Conservation (phyloP, 179 eudicot species). For the Carnegiea gigantea region DNA sequence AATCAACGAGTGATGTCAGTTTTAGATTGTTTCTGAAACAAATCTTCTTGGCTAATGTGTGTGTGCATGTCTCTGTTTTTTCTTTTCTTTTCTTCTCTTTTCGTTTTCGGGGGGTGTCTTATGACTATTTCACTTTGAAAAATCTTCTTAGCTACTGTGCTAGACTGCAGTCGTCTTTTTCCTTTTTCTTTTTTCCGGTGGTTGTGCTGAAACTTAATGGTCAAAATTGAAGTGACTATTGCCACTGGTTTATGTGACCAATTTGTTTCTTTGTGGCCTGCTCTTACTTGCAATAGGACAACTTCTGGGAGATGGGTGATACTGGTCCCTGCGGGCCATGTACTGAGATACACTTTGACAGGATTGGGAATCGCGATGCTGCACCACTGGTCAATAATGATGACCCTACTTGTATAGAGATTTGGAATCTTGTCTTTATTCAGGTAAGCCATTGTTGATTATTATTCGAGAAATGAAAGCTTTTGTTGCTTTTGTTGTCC, state of each 20-base stretch:
- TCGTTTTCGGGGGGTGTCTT: too few relatives aligned
- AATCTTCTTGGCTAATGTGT: too few relatives aligned
- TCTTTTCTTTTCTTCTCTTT: too few relatives aligned
- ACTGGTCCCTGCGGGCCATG: constrained; percentile 99
- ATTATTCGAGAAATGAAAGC: background rate
- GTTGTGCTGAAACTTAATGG: background rate
- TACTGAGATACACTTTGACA: constrained; percentile 94
- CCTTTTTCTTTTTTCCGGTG: too few relatives aligned
- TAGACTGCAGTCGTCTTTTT: too few relatives aligned
- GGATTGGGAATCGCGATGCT: constrained; percentile 92
- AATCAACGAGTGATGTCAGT: too few relatives aligned
- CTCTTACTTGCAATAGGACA: constrained; percentile 53
- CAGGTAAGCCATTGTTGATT: constrained; percentile 52
- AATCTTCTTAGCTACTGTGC: background rate
- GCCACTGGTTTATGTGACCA: background rate
- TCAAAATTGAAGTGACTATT: background rate
- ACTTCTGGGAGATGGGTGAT: constrained; percentile 99
- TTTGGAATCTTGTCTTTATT: constrained; percentile 97
- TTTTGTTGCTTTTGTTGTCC: background rate
- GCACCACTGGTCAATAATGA: constrained; percentile 88
- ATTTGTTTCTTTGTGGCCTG: constrained; percentile 4
- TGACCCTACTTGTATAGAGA: constrained; percentile 95
- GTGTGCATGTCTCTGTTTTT: too few relatives aligned
- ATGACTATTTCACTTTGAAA: too few relatives aligned
- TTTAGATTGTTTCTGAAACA: too few relatives aligned